phyloP scores from a whole-genome alignment of 345 rosid species.

The Moricandia moricandioides region DNA sequence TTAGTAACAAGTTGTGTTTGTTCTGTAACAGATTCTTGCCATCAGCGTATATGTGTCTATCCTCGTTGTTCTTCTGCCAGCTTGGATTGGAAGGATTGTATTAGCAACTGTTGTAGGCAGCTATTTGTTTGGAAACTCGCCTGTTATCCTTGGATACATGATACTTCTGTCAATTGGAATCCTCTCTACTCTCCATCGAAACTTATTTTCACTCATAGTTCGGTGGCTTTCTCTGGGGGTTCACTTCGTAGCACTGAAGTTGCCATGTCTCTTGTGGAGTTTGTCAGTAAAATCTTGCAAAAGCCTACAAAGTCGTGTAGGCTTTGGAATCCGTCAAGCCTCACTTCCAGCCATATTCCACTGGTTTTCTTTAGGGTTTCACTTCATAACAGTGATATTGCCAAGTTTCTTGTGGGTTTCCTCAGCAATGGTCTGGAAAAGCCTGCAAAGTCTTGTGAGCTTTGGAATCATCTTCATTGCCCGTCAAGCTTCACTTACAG shows the following conservation, averaged over 20 bases:
- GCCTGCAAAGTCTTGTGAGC: not conserved
- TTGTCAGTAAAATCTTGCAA: slow-evolving; percentile 3
- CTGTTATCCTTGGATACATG: slow-evolving; percentile 12
- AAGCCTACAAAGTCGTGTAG: not conserved
- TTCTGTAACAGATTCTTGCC: slow-evolving; percentile 10
- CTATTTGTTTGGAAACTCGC: not conserved
- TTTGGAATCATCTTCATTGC: not conserved
- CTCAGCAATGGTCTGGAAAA: not conserved
- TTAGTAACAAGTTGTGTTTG: not conserved
- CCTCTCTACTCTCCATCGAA: not conserved
- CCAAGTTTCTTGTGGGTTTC: not conserved
- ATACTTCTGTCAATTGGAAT: not conserved
- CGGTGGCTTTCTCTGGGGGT: slow-evolving; percentile 1
- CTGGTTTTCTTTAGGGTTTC: not conserved
- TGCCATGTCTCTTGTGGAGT: slow-evolving; percentile 1
- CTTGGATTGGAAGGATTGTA: slow-evolving; percentile 15
- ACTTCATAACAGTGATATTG: not conserved
- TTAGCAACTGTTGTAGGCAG: slow-evolving; percentile 5
- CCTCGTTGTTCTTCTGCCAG: slow-evolving; percentile 16
- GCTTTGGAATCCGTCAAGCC: not conserved
- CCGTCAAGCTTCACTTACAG: not conserved
- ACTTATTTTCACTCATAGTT: not conserved
- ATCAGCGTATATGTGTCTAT: not conserved
- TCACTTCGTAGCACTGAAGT: slow-evolving; percentile 1
- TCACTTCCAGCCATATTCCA: not conserved